Base-by-base conservation (phyloP, 805 yeast genomes). In the Yarrowia divulgata region DNA sequence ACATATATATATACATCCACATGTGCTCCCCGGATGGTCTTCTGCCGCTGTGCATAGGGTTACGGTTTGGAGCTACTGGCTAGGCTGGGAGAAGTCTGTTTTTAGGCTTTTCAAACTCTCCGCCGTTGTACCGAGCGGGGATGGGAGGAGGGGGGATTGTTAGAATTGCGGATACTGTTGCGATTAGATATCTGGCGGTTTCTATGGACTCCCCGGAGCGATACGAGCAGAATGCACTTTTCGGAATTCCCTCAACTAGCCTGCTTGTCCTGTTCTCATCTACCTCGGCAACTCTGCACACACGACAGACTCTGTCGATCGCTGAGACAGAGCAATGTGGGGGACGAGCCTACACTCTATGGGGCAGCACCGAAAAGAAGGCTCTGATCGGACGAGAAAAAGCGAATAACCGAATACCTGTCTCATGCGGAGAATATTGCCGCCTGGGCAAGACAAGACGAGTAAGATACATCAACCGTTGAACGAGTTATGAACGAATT, bases 11-110 rank as follows among this genome's bases (percentile, higher is more conserved):
- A 40, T 40, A 57, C 29, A n/a, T n/a, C n/a, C n/a, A 40, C 10
- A 39, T 39, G 23, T 29, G n/a, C 46, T 57, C 63, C 63, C 63
- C 63, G 63, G 63, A 57, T 57, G 63, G 63, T 57, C 63, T 57
- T 57, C 63, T 57, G 63, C 63, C 63, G 63, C 48, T 57, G 46
- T 29, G 48, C 48, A 57, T 29, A 54, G 32, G 13, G 58, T 54
- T 54, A 19, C 32, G 35, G 60, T 54, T 54, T 54, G 60, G 37
- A 23, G 29, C 29, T 23, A 23, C 3, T 23, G 29, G 43, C 60
- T 39, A 37, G n/a, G 43, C 5, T 14, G 8, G 8, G 35, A 16
- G 14, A 23, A 14, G 49, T 4, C 32, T 14, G 19, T 8, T 19
- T 35, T 35, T 43, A 8, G 16, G 45, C 9, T 13, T 54, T 54